Evolutionary conservation across 2,329 filamentous ascomycete species (phyloP).

Genomic region (Malbranchea cinnamomea): DNA sequence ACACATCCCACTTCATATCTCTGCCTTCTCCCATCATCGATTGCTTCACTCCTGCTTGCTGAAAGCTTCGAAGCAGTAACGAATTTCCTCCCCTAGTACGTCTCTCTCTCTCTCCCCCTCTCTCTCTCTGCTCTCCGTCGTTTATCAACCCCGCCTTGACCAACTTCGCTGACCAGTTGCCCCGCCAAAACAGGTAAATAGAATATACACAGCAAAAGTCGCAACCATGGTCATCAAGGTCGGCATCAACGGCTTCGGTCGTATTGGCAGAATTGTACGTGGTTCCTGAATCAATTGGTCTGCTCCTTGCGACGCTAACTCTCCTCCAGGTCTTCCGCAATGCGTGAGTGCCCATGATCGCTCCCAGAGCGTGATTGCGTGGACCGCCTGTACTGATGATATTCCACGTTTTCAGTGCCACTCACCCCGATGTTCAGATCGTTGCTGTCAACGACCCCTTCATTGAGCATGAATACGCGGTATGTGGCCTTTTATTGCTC

Average conservation of each 20-base stretch:
- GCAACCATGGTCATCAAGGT: constrained; percentile 31
- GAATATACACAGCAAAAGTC: constrained; percentile 5
- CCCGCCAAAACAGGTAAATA: constrained; percentile 5
- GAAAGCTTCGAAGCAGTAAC: too few species aligned
- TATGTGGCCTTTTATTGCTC: constrained; percentile 40
- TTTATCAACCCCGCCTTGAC: constrained; percentile 1
- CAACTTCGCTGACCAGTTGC: constrained; percentile 2
- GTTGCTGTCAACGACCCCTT: constrained; percentile 99
- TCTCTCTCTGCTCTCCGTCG: constrained; percentile 2
- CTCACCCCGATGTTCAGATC: constrained; percentile 78
- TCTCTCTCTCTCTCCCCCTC: constrained; percentile 2
- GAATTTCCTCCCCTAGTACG: too few species aligned
- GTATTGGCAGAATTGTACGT: constrained; percentile 82
- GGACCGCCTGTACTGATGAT: not conserved
- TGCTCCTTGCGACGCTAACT: constrained; percentile 14
- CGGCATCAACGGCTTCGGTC: constrained; percentile 99
- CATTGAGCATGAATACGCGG: constrained; percentile 95
- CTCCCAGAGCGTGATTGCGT: not conserved
- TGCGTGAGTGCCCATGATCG: constrained; percentile 45
- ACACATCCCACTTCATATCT: constrained; percentile 4
- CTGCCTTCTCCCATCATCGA: not conserved
- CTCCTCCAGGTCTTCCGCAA: constrained; percentile 70
- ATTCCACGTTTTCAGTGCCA: constrained; percentile 38
- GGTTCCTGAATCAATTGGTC: constrained; percentile 3
- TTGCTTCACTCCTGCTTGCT: too few species aligned